Percentiles rank a stretch among this genome's conserved stretches.
These are phyloP conservation scores for Calonectria multiphialidica DNA, from an alignment of 2,329 filamentous ascomycete species.

Conservation along the genomic window DNA sequence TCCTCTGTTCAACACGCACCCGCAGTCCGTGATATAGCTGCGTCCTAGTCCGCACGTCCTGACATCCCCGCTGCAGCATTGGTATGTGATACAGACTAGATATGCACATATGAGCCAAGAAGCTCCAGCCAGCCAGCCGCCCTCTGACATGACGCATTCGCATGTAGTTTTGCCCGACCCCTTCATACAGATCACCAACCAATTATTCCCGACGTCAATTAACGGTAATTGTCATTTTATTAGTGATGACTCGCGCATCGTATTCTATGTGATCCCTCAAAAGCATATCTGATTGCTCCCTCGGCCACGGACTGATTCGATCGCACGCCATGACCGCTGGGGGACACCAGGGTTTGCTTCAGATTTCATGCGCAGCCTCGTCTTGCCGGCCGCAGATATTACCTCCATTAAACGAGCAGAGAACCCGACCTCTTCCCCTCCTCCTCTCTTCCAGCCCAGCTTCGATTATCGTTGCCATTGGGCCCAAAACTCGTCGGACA, in stretches of 20 bases:
- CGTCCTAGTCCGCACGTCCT: neutral
- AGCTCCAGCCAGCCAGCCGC: neutral
- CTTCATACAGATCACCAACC: neutral
- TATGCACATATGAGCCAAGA: constrained; percentile 2
- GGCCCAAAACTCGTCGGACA: neutral
- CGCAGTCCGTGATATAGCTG: neutral
- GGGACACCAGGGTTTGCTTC: neutral
- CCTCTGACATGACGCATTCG: neutral
- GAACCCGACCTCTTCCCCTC: neutral
- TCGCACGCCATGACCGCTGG: neutral
- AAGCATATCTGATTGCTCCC: neutral
- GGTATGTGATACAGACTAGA: neutral
- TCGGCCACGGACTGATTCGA: neutral
- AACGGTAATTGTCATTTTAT: neutral
- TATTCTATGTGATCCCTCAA: neutral
- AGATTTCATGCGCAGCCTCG: neutral
- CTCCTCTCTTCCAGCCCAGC: neutral
- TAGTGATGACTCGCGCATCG: neutral
- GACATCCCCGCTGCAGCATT: neutral
- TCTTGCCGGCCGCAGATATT: neutral
- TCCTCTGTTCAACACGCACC: neutral
- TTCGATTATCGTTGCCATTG: neutral
- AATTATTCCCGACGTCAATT: neutral
- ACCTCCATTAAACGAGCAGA: neutral
- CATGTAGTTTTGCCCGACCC: neutral